Evolutionary conservation across 2,329 filamentous ascomycete genomes (phyloP).

Genomic region (Camptophora hylomeconis): DNA sequence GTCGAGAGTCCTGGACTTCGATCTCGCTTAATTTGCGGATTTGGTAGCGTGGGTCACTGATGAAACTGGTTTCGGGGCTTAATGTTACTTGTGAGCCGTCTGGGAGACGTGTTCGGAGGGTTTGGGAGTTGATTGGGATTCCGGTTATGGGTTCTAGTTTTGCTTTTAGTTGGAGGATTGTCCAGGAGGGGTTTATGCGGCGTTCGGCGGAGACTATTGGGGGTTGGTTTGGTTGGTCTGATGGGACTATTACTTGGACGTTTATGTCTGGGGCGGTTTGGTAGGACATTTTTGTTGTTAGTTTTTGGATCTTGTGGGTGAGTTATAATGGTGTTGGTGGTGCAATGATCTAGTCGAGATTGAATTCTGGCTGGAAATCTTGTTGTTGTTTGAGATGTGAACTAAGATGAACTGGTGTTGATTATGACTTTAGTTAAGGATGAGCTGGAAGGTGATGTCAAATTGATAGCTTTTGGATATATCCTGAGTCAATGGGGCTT

Average conservation of each 20-base stretch:
- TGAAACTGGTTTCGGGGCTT: slow-evolving; percentile 6
- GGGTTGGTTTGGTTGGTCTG: slow-evolving; percentile 14
- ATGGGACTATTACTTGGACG: slow-evolving; percentile 17
- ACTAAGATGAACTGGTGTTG: too few relatives aligned
- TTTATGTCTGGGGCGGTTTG: slow-evolving; percentile 19
- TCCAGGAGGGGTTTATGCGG: slow-evolving; percentile 85
- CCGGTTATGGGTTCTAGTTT: slow-evolving; percentile 91
- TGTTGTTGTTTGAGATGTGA: too few relatives aligned
- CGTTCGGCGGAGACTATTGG: slow-evolving; percentile 58
- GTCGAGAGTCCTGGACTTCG: slow-evolving; percentile 55
- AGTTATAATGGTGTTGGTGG: not conserved
- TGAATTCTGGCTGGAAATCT: too few relatives aligned
- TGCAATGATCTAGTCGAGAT: not conserved
- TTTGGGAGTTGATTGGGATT: slow-evolving; percentile 68
- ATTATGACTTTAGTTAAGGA: too few relatives aligned
- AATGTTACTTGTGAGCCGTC: slow-evolving; percentile 10
- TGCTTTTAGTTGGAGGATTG: slow-evolving; percentile 65
- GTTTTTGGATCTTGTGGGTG: not conserved
- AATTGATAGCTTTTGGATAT: too few relatives aligned
- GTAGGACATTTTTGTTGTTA: slow-evolving; percentile 10
- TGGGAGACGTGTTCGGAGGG: slow-evolving; percentile 51
- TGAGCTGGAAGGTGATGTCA: too few relatives aligned
- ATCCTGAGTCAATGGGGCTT: too few relatives aligned
- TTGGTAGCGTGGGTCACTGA: slow-evolving; percentile 17
- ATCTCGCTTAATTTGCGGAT: slow-evolving; percentile 30